Percentiles rank a stretch among this genome's conserved stretches.
These are phyloP conservation scores for Luvunga scandens DNA, from an alignment of 345 rosid genomes.

Conservation along the genomic window DNA sequence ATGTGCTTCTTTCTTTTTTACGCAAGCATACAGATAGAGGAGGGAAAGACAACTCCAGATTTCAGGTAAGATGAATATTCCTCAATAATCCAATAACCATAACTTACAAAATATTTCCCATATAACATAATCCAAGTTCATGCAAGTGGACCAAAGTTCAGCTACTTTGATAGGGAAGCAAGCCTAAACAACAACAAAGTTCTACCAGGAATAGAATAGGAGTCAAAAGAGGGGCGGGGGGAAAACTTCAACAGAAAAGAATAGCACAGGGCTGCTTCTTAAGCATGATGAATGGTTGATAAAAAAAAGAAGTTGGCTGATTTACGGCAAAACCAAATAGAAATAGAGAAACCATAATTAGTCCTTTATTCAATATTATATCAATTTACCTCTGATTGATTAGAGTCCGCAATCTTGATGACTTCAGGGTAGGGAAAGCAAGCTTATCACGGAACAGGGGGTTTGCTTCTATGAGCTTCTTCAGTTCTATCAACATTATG, in stretches of 20 bases:
- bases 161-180: neutral
- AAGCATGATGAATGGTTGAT: slow-evolving; percentile 4
- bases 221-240: neutral
- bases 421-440: slow-evolving; percentile 58
- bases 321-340: neutral
- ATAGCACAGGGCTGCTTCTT: neutral
- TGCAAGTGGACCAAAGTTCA: neutral
- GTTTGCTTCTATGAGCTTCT: slow-evolving; percentile 73
- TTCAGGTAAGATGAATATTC: neutral
- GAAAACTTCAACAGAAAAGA: neutral
- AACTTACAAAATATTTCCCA: neutral
- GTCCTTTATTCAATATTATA: neutral
- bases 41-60: neutral
- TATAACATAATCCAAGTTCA: neutral
- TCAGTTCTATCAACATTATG: slow-evolving; percentile 67
- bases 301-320: neutral
- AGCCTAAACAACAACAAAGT: neutral
- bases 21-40: neutral
- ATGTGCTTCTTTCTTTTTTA: neutral
- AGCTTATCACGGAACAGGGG: slow-evolving; percentile 76
- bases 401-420: slow-evolving; percentile 68
- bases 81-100: neutral
- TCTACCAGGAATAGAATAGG: neutral
- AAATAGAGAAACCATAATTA: neutral
- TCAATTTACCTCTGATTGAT: slow-evolving; percentile 66